phyloP scores from a whole-genome alignment of 2,329 filamentous ascomycete species.

The Madurella mycetomatis region DNA sequence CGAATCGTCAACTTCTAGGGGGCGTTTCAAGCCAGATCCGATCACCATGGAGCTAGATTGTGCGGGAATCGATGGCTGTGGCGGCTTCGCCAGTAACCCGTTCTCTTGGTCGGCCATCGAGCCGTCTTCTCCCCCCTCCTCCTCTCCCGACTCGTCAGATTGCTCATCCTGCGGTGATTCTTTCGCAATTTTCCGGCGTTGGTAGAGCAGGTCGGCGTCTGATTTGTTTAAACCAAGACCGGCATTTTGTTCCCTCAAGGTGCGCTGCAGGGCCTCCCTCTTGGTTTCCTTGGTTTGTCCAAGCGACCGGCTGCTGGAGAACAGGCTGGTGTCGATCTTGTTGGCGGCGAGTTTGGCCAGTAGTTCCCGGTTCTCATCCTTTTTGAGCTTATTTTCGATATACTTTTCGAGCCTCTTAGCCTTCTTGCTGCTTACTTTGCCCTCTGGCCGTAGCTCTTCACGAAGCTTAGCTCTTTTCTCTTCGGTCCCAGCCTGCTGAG shows the following conservation, averaged over 20 bases:
- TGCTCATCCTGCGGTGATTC: constrained; percentile 26
- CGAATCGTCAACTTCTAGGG: constrained; percentile 72
- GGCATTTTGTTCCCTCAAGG: constrained; percentile 59
- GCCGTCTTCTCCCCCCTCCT: constrained; percentile 16
- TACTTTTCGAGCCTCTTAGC: constrained; percentile 65
- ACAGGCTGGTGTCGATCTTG: constrained; percentile 76
- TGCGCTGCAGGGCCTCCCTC: constrained; percentile 60
- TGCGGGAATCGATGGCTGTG: constrained; percentile 8
- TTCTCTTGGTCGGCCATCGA: constrained; percentile 2
- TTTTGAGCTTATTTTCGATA: constrained; percentile 84
- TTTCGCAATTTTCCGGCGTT: constrained; percentile 35
- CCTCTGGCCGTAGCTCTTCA: constrained; percentile 48
- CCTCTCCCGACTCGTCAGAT: constrained; percentile 22
- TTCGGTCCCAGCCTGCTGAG: constrained; percentile 44
- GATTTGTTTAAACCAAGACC: constrained; percentile 54
- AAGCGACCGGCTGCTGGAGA: constrained; percentile 72
- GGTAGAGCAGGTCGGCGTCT: constrained; percentile 52
- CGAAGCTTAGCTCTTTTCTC: constrained; percentile 53
- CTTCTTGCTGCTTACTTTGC: constrained; percentile 61
- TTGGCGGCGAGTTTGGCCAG: constrained; percentile 75
- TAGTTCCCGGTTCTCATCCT: constrained; percentile 83
- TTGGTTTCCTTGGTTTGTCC: constrained; percentile 70
- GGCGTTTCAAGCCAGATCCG: constrained; percentile 82
- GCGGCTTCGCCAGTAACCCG: not conserved
- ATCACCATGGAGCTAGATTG: constrained; percentile 29